Evolutionary conservation across 805 yeast genomes (phyloP).

Genomic region (Sugiyamaella chiloensis): DNA sequence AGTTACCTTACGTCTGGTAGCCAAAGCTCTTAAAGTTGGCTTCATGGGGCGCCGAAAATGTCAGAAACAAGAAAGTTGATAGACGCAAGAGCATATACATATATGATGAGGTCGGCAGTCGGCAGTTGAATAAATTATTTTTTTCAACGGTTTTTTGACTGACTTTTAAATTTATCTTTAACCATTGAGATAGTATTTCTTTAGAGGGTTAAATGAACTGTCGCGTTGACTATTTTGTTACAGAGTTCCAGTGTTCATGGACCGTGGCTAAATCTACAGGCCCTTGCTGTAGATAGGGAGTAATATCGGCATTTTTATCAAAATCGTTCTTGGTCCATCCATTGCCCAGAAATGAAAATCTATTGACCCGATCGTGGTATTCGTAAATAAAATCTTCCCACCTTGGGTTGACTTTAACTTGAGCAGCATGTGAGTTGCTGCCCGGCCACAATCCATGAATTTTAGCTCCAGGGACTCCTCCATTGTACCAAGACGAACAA

Average conservation of each 20-base stretch:
- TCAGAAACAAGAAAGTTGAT: neutral
- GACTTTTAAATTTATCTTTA: too few species aligned
- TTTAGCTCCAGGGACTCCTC: constrained; percentile 10
- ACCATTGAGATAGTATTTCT: too few species aligned
- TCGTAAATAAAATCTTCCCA: constrained; percentile 12
- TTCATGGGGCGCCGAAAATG: constrained; percentile 1
- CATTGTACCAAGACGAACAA: constrained; percentile 17
- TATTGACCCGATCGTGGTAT: neutral
- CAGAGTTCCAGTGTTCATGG: constrained; percentile 6
- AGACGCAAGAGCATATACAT: neutral
- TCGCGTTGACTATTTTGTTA: neutral
- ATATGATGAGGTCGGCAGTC: too few species aligned
- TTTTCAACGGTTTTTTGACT: too few species aligned
- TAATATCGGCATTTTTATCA: constrained; percentile 6
- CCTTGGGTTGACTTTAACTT: constrained; percentile 4
- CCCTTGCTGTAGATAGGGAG: constrained; percentile 14
- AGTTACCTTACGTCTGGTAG: constrained; percentile 20
- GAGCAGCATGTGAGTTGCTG: constrained; percentile 11
- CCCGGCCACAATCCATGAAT: constrained; percentile 18
- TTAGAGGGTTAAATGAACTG: too few species aligned
- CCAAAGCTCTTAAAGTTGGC: constrained; percentile 1
- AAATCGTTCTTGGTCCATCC: constrained; percentile 13
- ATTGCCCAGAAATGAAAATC: constrained; percentile 13
- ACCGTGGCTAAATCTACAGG: constrained; percentile 8
- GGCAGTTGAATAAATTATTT: too few species aligned